These are phyloP conservation scores for Penicillium occitanis DNA, from an alignment of 2,329 filamentous ascomycete genomes.

Conservation along the genomic window DNA sequence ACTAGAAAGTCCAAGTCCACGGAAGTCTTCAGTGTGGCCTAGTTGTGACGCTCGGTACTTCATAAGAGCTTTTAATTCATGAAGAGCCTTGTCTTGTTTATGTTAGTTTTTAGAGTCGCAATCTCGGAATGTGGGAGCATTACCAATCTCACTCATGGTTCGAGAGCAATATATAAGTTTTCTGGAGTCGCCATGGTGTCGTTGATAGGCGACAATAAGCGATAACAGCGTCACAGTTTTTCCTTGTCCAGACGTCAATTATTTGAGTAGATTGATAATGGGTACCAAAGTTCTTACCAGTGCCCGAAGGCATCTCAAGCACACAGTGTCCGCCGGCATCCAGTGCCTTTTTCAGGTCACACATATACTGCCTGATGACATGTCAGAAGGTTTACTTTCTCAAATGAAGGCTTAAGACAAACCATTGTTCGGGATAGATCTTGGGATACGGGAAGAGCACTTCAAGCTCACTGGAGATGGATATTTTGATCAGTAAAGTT, in stretches of 20 bases:
- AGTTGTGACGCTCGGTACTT: conserved; percentile 88
- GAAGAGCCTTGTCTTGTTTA: conserved; percentile 75
- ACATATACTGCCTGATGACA: conserved; percentile 60
- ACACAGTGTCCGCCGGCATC: conserved; percentile 95
- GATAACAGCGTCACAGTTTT: conserved; percentile 96
- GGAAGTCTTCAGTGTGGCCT: conserved; percentile 88
- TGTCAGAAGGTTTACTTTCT: conserved; percentile 7
- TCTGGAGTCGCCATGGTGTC: conserved; percentile 85
- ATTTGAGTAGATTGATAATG: neutral
- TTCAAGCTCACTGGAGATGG: conserved; percentile 57
- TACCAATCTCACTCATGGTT: conserved; percentile 92
- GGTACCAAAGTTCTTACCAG: conserved; percentile 52
- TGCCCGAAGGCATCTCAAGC: conserved; percentile 97
- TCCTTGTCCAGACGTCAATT: conserved; percentile 7
- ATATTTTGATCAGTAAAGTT: conserved; percentile 9
- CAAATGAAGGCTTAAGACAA: neutral
- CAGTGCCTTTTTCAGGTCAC: conserved; percentile 81
- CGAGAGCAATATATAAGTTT: conserved; percentile 99
- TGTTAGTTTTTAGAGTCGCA: conserved; percentile 2
- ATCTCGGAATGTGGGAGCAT: neutral
- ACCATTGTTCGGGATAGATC: conserved; percentile 67
- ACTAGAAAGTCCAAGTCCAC: conserved; percentile 87
- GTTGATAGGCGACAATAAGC: conserved; percentile 94
- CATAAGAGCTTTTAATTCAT: conserved; percentile 89
- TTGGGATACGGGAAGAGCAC: conserved; percentile 73